Percentiles rank a stretch among this genome's conserved stretches.
These are phyloP conservation scores for Calonectria montana DNA, from an alignment of 2,329 filamentous ascomycete genomes.

Conservation along the genomic window DNA sequence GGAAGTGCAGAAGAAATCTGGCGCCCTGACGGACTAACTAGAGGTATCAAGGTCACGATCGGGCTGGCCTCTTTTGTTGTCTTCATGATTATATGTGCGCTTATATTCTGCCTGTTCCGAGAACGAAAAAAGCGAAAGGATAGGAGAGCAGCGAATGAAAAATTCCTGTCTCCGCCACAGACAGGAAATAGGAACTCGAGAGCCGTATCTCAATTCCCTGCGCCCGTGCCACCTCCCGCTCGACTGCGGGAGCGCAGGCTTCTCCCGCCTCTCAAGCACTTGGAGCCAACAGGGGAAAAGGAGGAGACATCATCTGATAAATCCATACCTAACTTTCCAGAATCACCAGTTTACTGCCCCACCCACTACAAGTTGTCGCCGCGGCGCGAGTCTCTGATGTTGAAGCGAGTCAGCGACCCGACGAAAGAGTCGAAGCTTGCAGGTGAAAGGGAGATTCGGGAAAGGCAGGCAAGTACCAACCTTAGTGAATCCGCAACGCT, in stretches of 20 bases:
- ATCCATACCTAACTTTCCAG: slow-evolving; percentile 43
- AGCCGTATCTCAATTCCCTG: slow-evolving; percentile 38
- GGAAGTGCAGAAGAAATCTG: not conserved
- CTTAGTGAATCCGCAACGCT: not conserved
- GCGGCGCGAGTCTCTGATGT: not conserved
- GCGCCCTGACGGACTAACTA: slow-evolving; percentile 43
- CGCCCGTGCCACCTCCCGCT: slow-evolving; percentile 56
- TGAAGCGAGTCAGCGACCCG: not conserved
- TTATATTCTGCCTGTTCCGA: slow-evolving; percentile 53
- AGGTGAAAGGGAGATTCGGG: not conserved
- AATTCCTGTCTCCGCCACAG: slow-evolving; percentile 38
- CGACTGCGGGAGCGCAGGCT: slow-evolving; percentile 60
- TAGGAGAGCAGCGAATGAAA: slow-evolving; percentile 27
- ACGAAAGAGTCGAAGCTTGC: not conserved
- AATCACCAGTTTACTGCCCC: slow-evolving; percentile 52
- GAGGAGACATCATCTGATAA: slow-evolving; percentile 1
- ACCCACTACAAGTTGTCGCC: slow-evolving; percentile 28
- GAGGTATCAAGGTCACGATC: slow-evolving; percentile 58
- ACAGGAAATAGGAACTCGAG: slow-evolving; percentile 55
- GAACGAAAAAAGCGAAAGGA: slow-evolving; percentile 33
- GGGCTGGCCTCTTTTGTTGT: slow-evolving; percentile 55
- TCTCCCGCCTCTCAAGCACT: slow-evolving; percentile 45
- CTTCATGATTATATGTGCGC: slow-evolving; percentile 42
- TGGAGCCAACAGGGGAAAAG: not conserved
- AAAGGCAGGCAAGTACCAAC: not conserved